Evolutionary conservation across 73 alveolate species (phyloP), one percentile per base, ranked within the genome.

Genomic region (Loxodes magnus): DNA sequence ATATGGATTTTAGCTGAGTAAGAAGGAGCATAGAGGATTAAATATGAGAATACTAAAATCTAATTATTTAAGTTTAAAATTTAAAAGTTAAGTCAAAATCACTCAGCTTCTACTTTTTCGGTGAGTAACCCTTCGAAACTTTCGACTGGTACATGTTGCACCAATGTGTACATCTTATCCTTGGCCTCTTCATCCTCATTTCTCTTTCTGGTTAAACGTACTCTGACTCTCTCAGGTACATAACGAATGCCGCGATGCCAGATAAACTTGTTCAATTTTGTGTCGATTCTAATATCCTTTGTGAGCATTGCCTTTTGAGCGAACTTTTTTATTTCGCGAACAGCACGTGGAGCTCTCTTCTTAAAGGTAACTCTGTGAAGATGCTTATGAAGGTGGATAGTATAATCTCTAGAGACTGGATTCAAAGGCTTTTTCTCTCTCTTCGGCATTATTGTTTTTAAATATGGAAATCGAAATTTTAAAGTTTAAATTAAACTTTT

Each of bases 161-260:
- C 98, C 33, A 88, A 69, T 44, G 95, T 63, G 84, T 85, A 88
- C 80, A 85, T 67, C 67, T 76, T 67, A 35, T 72, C 84, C 64
- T 74, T 57, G 46, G 88, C 94, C 55, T 76, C 89, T 56, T 86
- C 97, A 35, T 88, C 96, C 64, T 85, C 95, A 55, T 86, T 85
- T 82, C 68, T 88, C 75, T 77, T 80, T 76, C 94, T 80, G 60
- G 64, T 56, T 48, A 88, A 43, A 57, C 90, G 62, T 4, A 88
- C 93, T 63, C 93, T 84, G 61, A 88, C 88, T 78, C 92, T 88
- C 51, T 84, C 75, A 16, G 96, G 98, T 15, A 89, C 87, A 80
- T 86, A 84, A 56, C 95, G 71, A 77, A 89, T 78, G 48, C 98
- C 98, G 29, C 71, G 64, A 64, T 76, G 69, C 98, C 98, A 89